phyloP scores from a whole-genome alignment of 1,139 yeast species.

The Zygotorulaspora mrakii region DNA sequence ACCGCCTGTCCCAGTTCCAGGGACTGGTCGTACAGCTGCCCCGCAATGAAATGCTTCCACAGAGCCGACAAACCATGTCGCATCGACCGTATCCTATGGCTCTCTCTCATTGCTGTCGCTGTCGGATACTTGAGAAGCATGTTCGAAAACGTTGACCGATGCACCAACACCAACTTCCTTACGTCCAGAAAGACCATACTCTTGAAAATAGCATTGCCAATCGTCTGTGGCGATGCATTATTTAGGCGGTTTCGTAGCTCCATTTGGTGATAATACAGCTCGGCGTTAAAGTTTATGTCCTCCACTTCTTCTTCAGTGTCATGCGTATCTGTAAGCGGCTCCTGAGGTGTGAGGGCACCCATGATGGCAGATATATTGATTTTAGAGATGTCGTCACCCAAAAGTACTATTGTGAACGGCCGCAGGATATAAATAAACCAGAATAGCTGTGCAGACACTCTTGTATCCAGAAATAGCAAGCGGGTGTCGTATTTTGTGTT shows the following conservation, averaged over 20 bases:
- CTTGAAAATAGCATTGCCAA: conserved; percentile 1
- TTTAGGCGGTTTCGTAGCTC: conserved; percentile 1
- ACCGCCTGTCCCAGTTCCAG: background rate
- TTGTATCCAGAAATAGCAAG: background rate
- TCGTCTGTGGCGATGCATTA: background rate
- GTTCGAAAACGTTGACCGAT: conserved; percentile 3
- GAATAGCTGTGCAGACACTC: conserved; percentile 4
- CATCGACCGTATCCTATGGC: conserved; percentile 1
- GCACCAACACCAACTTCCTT: background rate
- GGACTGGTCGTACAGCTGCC: background rate
- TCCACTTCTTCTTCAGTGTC: conserved; percentile 1
- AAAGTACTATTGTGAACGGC: conserved; percentile 2
- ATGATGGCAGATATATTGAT: background rate
- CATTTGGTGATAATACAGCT: conserved; percentile 4
- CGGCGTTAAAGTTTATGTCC: conserved; percentile 1
- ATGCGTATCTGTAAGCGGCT: conserved; percentile 1
- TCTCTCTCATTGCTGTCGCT: conserved; percentile 2
- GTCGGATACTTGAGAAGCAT: conserved; percentile 2
- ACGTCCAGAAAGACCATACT: conserved; percentile 5
- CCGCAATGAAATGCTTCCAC: conserved; percentile 2
- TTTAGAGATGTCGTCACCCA: background rate
- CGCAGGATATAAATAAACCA: conserved; percentile 4
- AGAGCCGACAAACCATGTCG: conserved; percentile 1
- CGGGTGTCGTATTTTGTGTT: conserved; percentile 5
- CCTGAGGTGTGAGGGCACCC: conserved; percentile 4